Percentiles rank a stretch among this genome's conserved stretches.
Evolutionary conservation across 2,329 filamentous ascomycete species (phyloP).

Genomic region (Ustulina deusta): DNA sequence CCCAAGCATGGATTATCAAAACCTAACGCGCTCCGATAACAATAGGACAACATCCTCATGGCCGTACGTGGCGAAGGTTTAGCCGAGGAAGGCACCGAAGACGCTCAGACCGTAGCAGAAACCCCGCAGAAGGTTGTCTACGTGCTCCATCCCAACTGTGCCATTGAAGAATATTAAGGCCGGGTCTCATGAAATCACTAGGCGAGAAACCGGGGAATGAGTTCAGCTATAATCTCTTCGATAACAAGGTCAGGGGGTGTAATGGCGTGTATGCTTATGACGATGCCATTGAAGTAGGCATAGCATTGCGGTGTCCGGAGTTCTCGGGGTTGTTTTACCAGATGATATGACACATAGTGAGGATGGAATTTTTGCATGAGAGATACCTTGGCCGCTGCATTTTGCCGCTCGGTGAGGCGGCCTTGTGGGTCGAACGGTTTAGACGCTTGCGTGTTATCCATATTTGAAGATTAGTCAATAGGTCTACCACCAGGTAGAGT

Average conservation of each 20-base stretch:
- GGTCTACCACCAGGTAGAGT: constrained; percentile 2
- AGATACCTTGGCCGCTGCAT: constrained; percentile 24
- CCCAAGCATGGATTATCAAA: not conserved
- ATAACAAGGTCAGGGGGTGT: not conserved
- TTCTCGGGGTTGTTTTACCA: constrained; percentile 22
- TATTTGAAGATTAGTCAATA: not conserved
- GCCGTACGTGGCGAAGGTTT: constrained; percentile 76
- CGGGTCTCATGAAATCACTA: not conserved
- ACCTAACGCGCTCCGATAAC: constrained; percentile 45
- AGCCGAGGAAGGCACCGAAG: constrained; percentile 58
- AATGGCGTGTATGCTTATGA: constrained; percentile 4
- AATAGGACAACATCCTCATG: constrained; percentile 87
- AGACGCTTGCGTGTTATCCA: constrained; percentile 10
- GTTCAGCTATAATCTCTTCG: not conserved
- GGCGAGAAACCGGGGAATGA: not conserved
- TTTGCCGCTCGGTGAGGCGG: not conserved
- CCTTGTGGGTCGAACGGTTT: constrained; percentile 12
- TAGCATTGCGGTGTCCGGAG: constrained; percentile 32
- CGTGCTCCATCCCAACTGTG: constrained; percentile 93
- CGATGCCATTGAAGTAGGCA: constrained; percentile 2
- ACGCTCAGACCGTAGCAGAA: constrained; percentile 54
- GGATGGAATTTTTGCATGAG: constrained; percentile 15
- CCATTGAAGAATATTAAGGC: constrained; percentile 70
- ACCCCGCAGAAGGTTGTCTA: constrained; percentile 73
- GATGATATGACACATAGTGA: constrained; percentile 17